Percentiles rank a stretch among this genome's conserved stretches.
These are phyloP conservation scores for Mrakia blollopis DNA, from an alignment of 768 basidiomycete species.

Conservation along the genomic window DNA sequence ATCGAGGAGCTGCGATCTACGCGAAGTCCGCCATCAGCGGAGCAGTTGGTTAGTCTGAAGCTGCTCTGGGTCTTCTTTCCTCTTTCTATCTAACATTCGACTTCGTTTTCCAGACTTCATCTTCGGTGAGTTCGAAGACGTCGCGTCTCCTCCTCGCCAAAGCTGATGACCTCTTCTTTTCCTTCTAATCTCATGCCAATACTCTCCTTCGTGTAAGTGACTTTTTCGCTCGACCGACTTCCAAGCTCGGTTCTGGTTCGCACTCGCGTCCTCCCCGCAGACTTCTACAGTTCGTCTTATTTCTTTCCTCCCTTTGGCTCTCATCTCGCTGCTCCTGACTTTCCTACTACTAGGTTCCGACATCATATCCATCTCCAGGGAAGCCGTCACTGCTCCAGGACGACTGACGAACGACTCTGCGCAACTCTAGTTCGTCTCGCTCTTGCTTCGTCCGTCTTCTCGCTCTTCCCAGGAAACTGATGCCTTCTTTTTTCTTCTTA, in stretches of 20 bases:
- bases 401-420: background rate
- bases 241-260: background rate
- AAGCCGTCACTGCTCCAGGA: conserved; percentile 4
- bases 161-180: background rate
- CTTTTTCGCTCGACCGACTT: background rate
- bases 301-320: too few relatives aligned
- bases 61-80: background rate
- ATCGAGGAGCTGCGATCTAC: conserved; percentile 4
- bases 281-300: background rate
- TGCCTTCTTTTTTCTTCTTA: too few relatives aligned
- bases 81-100: background rate
- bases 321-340: background rate
- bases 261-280: background rate
- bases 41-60: background rate
- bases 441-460: background rate
- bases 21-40: conserved; percentile 6
- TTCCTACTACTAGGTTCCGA: background rate
- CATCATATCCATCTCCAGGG: background rate
- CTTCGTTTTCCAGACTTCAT: background rate
- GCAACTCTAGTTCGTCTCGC: background rate
- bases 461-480: background rate
- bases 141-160: background rate
- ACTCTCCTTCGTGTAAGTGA: background rate
- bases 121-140: background rate
- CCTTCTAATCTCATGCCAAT: background rate